These are phyloP conservation scores for Prunus dulcis DNA, from an alignment of 306 rosid species.

Conservation along the genomic window DNA sequence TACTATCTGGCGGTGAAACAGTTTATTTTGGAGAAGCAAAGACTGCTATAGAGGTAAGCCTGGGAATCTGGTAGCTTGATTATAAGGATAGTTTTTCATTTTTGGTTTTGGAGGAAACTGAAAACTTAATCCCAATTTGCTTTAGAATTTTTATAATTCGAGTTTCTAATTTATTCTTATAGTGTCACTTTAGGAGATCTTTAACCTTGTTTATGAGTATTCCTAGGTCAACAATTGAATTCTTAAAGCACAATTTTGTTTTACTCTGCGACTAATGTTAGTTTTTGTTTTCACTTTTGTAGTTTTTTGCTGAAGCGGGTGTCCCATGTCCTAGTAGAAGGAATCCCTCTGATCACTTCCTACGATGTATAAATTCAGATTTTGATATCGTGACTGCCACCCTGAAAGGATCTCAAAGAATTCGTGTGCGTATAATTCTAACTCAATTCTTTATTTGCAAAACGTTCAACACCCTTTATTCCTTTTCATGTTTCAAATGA, in stretches of 20 bases:
- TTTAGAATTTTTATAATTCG: too few relatives aligned
- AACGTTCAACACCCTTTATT: background rate
- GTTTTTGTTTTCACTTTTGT: background rate
- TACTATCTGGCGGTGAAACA: slow-evolving; percentile 74
- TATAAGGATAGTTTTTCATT: background rate
- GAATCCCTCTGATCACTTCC: slow-evolving; percentile 88
- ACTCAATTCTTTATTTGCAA: background rate
- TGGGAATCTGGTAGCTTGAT: background rate
- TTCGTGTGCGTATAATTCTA: slow-evolving; percentile 43
- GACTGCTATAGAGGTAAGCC: slow-evolving; percentile 61
- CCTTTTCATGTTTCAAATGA: background rate
- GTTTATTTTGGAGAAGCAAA: slow-evolving; percentile 87
- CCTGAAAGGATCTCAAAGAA: slow-evolving; percentile 75
- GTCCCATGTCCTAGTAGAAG: slow-evolving; percentile 80
- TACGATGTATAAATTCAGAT: slow-evolving; percentile 79
- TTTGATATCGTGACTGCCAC: slow-evolving; percentile 75
- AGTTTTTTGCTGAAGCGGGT: slow-evolving; percentile 85
- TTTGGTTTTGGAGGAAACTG: too few relatives aligned
- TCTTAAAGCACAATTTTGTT: background rate
- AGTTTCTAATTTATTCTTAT: too few relatives aligned
- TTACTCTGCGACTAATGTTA: background rate
- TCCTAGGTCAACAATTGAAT: background rate
- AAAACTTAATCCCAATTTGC: too few relatives aligned
- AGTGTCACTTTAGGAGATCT: too few relatives aligned
- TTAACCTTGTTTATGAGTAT: too few relatives aligned